Conservation (phyloP, 2,329 filamentous ascomycete species). For the Aspergillus sp. region DNA sequence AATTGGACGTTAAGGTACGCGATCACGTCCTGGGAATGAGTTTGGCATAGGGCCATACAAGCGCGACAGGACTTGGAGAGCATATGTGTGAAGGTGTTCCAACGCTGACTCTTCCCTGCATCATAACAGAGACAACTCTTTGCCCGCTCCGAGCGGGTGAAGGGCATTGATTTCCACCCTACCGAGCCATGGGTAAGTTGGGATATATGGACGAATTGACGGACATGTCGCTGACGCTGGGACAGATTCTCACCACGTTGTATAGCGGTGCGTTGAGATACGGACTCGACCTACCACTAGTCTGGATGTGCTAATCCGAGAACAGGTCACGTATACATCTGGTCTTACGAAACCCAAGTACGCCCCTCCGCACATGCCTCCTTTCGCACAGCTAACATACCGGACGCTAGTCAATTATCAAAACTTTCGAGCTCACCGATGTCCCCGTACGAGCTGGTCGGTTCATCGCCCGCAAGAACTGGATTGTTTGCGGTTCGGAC, state of each 20-base stretch:
- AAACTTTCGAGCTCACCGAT: slow-evolving; percentile 98
- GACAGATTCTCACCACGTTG: slow-evolving; percentile 77
- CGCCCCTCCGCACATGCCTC: slow-evolving; percentile 9
- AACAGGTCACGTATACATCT: slow-evolving; percentile 96
- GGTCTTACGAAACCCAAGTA: slow-evolving; percentile 92
- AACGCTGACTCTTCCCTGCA: slow-evolving; percentile 29
- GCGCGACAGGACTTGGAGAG: slow-evolving; percentile 3
- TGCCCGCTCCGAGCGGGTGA: slow-evolving; percentile 91
- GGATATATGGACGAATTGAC: slow-evolving; percentile 2
- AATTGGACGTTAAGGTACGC: slow-evolving; percentile 60
- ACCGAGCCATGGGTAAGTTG: slow-evolving; percentile 84
- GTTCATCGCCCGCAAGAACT: slow-evolving; percentile 97
- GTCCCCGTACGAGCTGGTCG: slow-evolving; percentile 95
- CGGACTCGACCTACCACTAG: slow-evolving; percentile 5
- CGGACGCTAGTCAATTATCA: slow-evolving; percentile 71
- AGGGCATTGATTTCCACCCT: slow-evolving; percentile 95
- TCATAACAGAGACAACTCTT: slow-evolving; percentile 70
- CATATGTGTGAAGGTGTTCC: slow-evolving; percentile 24
- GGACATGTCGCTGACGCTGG: slow-evolving; percentile 21
- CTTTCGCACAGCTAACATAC: slow-evolving; percentile 19
- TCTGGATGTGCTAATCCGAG: slow-evolving; percentile 25
- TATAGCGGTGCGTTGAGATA: slow-evolving; percentile 72
- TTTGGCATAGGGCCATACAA: neutral
- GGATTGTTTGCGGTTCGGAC: slow-evolving; percentile 94
- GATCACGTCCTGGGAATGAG: slow-evolving; percentile 6